A percentile compares a stretch with the other conserved stretches of the same genome.
These are phyloP conservation scores for Lentinula novae-zelandiae DNA, from an alignment of 1,284 basidiomycete species.

Conservation along the genomic window DNA sequence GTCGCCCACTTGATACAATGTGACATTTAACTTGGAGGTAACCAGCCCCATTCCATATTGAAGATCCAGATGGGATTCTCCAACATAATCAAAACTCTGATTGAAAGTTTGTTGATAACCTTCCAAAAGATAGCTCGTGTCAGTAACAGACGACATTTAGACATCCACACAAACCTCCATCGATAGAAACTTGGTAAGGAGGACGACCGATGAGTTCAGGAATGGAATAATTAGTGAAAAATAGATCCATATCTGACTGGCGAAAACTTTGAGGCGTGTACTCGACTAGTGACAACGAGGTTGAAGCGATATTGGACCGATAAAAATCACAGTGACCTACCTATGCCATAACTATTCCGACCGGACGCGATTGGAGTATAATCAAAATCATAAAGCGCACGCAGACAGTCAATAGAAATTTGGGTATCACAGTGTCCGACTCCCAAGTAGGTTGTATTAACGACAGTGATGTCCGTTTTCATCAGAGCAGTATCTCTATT, in stretches of 20 bases:
- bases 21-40: constrained; percentile 31
- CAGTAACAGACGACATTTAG: neutral
- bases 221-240: constrained; percentile 36
- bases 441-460: constrained; percentile 24
- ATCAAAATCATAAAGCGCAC: constrained; percentile 35
- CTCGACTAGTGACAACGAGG: constrained; percentile 30
- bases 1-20: constrained; percentile 47
- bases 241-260: constrained; percentile 42
- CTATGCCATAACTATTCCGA: constrained; percentile 39
- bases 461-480: constrained; percentile 13
- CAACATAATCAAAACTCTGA: constrained; percentile 34
- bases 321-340: constrained; percentile 23
- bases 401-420: constrained; percentile 38
- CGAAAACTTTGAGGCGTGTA: constrained; percentile 46
- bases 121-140: constrained; percentile 19
- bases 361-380: constrained; percentile 27
- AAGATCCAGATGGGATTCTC: constrained; percentile 47
- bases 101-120: constrained; percentile 31
- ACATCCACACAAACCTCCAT: constrained; percentile 32
- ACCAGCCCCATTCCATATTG: constrained; percentile 37
- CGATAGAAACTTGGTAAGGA: constrained; percentile 39
- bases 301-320: neutral
- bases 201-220: constrained; percentile 32
- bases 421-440: constrained; percentile 34
- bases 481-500: constrained; percentile 16